These are phyloP conservation scores for Ceratobasidium sp. DNA, from an alignment of 1,284 basidiomycete species.

Conservation along the genomic window DNA sequence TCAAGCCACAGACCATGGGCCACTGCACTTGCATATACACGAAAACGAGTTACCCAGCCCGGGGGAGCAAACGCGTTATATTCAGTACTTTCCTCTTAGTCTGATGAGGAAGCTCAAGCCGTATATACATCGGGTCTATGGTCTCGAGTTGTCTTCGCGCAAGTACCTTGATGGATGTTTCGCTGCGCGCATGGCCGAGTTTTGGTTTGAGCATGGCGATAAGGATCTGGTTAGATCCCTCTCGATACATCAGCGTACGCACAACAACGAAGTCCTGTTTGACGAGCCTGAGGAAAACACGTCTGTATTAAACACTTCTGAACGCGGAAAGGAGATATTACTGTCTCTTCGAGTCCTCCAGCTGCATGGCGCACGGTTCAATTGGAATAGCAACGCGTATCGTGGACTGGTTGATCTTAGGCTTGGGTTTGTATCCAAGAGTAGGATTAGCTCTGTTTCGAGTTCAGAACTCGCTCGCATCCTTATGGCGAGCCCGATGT, in stretches of 20 bases:
- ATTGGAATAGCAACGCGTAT: conserved; percentile 17
- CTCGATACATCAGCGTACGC: neutral
- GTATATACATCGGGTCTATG: neutral
- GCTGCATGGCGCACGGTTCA: neutral
- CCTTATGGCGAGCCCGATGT: neutral
- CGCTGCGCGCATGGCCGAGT: neutral
- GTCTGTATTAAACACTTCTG: neutral
- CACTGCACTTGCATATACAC: neutral
- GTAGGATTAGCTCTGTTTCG: neutral
- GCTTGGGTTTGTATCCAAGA: neutral
- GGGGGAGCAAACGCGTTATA: no score
- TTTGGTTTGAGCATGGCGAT: neutral
- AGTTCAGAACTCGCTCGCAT: neutral
- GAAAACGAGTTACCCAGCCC: neutral
- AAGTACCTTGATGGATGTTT: neutral
- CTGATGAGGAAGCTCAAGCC: neutral
- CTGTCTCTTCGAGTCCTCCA: neutral
- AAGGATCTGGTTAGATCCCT: neutral
- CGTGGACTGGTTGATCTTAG: conserved; percentile 11
- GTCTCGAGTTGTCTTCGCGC: neutral
- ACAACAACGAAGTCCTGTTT: neutral
- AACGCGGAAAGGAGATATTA: neutral
- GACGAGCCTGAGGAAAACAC: no score
- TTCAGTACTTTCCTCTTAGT: neutral
- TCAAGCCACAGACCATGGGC: neutral